These are phyloP conservation scores for Thamnidium elegans DNA, from an alignment of 192 early-diverging fungal species.

Conservation along the genomic window DNA sequence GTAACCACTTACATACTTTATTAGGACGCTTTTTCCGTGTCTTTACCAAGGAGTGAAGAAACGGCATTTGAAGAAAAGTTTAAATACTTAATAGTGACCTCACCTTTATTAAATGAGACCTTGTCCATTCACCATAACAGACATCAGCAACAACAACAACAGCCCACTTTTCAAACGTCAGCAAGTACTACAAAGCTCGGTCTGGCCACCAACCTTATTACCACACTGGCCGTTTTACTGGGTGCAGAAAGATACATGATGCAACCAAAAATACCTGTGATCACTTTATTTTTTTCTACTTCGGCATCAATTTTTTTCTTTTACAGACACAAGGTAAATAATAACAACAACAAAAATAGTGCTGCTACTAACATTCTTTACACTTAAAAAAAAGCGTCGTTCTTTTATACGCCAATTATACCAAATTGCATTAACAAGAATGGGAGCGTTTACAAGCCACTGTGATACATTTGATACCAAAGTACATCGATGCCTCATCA, in stretches of 20 bases:
- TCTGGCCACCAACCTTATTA: neutral
- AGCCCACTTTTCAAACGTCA: neutral
- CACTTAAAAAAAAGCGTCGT: slow-evolving; percentile 35
- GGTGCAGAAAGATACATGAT: slow-evolving; percentile 14
- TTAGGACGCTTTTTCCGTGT: slow-evolving; percentile 48
- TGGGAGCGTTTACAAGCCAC: slow-evolving; percentile 43
- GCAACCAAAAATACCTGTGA: slow-evolving; percentile 9
- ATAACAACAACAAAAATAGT: neutral
- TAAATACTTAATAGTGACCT: slow-evolving; percentile 58
- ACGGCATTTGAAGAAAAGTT: slow-evolving; percentile 56
- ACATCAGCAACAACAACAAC: slow-evolving; percentile 2
- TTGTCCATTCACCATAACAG: slow-evolving; percentile 14
- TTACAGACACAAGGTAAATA: slow-evolving; percentile 41
- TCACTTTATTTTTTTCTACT: slow-evolving; percentile 19
- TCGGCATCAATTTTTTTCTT: slow-evolving; percentile 35
- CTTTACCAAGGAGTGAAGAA: slow-evolving; percentile 48
- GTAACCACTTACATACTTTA: neutral
- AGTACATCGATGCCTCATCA: slow-evolving; percentile 49
- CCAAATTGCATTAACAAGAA: slow-evolving; percentile 38
- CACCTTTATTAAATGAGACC: slow-evolving; percentile 48
- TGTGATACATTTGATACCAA: slow-evolving; percentile 49
- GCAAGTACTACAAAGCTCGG: neutral
- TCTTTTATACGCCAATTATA: slow-evolving; percentile 44
- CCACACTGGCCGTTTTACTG: slow-evolving; percentile 20
- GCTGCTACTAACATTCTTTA: neutral